Conservation (phyloP, 108 stramenopile genomes). For the Cyclotella baltica region DNA sequence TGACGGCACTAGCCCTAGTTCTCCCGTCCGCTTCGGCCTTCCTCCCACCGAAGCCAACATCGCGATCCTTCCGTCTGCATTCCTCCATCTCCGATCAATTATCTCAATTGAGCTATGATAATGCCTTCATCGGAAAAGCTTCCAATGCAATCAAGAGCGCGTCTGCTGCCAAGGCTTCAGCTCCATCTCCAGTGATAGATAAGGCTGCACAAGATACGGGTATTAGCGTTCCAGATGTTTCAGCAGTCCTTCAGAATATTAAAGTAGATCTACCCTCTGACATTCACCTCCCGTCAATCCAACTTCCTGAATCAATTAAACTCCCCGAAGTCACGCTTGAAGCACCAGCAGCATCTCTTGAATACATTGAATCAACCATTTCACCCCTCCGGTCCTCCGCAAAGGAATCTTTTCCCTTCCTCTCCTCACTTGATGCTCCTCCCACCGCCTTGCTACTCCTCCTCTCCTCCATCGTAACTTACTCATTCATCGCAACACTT, state of each 20-base stretch:
- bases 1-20: not conserved
- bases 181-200: not conserved
- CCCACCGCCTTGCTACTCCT: conserved; percentile 32
- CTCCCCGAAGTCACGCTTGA: not conserved
- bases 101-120: conserved; percentile 31
- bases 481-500: conserved; percentile 29
- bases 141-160: not conserved
- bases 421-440: conserved; percentile 6
- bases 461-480: conserved; percentile 41
- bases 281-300: not conserved
- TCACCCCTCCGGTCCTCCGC: not conserved
- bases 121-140: conserved; percentile 20
- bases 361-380: not conserved
- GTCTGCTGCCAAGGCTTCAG: not conserved
- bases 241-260: not conserved
- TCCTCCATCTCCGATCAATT: conserved; percentile 26
- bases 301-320: not conserved
- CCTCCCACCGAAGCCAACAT: not conserved
- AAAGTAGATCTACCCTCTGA: not conserved
- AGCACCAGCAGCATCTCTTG: not conserved
- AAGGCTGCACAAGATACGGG: not conserved
- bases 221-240: not conserved
- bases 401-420: not conserved
- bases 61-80: conserved; percentile 3
- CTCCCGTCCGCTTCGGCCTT: not conserved